Conservation (phyloP, 2,329 filamentous ascomycete genomes). For the Alternaria sp. region DNA sequence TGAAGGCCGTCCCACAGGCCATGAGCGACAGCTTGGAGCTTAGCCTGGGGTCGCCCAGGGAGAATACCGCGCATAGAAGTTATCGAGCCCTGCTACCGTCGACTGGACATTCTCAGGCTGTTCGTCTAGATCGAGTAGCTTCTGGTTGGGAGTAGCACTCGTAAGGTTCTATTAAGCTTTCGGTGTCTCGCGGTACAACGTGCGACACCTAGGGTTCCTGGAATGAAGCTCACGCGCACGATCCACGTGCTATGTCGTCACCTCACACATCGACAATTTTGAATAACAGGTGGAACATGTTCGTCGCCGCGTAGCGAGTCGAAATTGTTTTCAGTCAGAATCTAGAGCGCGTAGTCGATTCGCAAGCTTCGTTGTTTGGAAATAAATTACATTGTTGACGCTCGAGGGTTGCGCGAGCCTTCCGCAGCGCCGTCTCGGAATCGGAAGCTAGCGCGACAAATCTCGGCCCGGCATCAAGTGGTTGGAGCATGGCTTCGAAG, state of each 20-base stretch:
- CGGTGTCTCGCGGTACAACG: slow-evolving; percentile 9
- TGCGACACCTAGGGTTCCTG: slow-evolving; percentile 18
- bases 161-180: slow-evolving; percentile 1
- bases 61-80: slow-evolving; percentile 75
- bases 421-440: slow-evolving; percentile 16
- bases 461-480: not conserved
- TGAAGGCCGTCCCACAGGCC: slow-evolving; percentile 76
- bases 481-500: not conserved
- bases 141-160: not conserved
- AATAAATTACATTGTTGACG: not conserved
- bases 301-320: not conserved
- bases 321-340: fast-evolving
- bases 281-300: not conserved
- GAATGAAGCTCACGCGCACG: slow-evolving; percentile 43
- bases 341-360: not conserved
- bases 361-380: not conserved
- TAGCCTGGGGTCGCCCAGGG: slow-evolving; percentile 79
- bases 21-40: slow-evolving; percentile 78
- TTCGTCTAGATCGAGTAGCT: not conserved
- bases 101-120: slow-evolving; percentile 6
- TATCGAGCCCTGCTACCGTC: slow-evolving; percentile 30
- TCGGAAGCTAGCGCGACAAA: slow-evolving; percentile 11
- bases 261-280: not conserved
- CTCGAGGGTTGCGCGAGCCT: slow-evolving; percentile 3
- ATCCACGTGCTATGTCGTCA: slow-evolving; percentile 40